Percentiles rank a stretch among this genome's conserved stretches.
phyloP scores from a whole-genome alignment of 805 yeast genomes.

The Candida chauliodis region DNA sequence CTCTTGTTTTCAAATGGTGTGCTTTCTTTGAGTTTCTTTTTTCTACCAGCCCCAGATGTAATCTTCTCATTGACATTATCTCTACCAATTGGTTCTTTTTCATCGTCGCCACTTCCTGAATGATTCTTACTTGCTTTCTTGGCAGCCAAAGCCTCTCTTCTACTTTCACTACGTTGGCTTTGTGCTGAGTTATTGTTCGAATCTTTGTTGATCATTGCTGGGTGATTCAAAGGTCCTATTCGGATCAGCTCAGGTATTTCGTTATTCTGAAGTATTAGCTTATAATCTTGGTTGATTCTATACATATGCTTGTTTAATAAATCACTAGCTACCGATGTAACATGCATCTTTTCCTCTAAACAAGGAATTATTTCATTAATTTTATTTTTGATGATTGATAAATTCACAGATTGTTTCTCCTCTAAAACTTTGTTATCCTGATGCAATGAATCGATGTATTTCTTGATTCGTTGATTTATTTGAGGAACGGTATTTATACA shows the following conservation, averaged over 20 bases:
- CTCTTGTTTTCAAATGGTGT: constrained; percentile 13
- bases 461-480: constrained; percentile 52
- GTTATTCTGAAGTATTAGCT: constrained; percentile 59
- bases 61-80: neutral
- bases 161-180: constrained; percentile 73
- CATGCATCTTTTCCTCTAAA: constrained; percentile 95
- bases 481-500: constrained; percentile 73
- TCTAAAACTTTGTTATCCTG: constrained; percentile 7
- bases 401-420: constrained; percentile 13
- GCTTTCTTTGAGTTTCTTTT: constrained; percentile 14
- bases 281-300: constrained; percentile 78
- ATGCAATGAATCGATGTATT: constrained; percentile 32
- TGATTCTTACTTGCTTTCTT: constrained; percentile 56
- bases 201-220: constrained; percentile 72
- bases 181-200: constrained; percentile 56
- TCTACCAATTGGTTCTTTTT: neutral
- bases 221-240: constrained; percentile 79
- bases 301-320: constrained; percentile 62
- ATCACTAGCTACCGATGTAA: constrained; percentile 87
- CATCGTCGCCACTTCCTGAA: constrained; percentile 19
- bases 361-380: constrained; percentile 80
- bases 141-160: constrained; percentile 93
- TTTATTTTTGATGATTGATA: constrained; percentile 40
- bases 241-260: constrained; percentile 82
- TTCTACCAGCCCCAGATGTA: constrained; percentile 7